Base-by-base conservation (phyloP, 345 rosid species). In the Euphorbia lathyris region DNA sequence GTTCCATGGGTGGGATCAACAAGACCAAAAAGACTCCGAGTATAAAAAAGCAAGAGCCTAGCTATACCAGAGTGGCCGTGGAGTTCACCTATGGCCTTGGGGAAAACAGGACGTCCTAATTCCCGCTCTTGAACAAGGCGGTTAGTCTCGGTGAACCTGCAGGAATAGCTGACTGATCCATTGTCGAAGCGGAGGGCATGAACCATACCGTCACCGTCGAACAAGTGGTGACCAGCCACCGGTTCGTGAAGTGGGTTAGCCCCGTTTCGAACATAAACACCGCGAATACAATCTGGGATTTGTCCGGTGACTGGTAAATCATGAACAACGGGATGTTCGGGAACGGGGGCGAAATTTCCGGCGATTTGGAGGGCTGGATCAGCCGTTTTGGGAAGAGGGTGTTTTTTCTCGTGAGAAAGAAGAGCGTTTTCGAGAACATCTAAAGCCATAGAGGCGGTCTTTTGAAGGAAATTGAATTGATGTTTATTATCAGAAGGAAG, bases 131-230 rank as follows among this genome's bases (percentile, higher is more conserved):
- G 96, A 40, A 86, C 78, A n/a, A 90, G 65, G 9, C 96, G 86
- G 76, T 84, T 83, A 0, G 97, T 92, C 30, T 90, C 88, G 5
- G 96, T 92, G 79, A 90, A 87, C 66, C 97, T 86, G 77, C 97
- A 85, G 25, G 92, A 80, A 43, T 90, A 92, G 80, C 92, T 88
- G 23, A 83, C 89, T 0, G 91, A 26, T 89, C 92, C n/a, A 14
- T 29, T 34, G 0, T 83, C 65, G 56, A 92, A 84, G 13, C 71
- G 74, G 12, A 92, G 88, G n/a, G 92, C 87, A 67, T 92, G 97
- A 63, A 92, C 86, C 97, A 92, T 92, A 22, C 97, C 96, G 61
- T 92, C 96, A 4, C 97, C 97, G 57, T 90, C 97, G 52, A 92
- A 92, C 66, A 92, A 82, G 79, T 92, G 97, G 79, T 92, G 97